Conservation (phyloP, 768 basidiomycete species). For the Mycena epipterygia region DNA sequence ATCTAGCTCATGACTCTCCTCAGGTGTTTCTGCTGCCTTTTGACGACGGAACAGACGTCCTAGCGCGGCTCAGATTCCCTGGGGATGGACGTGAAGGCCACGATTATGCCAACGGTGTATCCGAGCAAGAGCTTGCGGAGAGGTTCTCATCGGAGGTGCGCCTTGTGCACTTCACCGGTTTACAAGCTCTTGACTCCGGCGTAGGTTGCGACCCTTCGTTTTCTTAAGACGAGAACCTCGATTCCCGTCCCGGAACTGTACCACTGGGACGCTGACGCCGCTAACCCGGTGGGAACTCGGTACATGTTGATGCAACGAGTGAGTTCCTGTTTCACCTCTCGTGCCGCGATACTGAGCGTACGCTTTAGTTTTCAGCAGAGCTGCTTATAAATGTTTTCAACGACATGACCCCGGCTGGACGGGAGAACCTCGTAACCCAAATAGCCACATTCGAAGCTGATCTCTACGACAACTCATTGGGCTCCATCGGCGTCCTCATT, state of each 20-base stretch:
- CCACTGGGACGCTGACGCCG: background rate
- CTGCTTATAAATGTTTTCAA: no score
- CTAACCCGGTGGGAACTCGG: background rate
- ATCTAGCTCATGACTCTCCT: background rate
- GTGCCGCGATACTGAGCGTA: background rate
- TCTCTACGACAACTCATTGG: background rate
- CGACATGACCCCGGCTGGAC: background rate
- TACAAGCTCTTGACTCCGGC: no score
- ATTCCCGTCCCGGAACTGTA: background rate
- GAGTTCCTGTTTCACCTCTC: background rate
- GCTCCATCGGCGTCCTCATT: background rate
- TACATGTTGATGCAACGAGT: slow-evolving; percentile 11
- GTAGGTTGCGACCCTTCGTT: background rate
- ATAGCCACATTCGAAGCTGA: background rate
- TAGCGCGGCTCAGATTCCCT: background rate
- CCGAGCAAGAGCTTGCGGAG: background rate
- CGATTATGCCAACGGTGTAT: background rate
- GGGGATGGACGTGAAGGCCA: background rate
- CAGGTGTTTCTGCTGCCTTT: background rate
- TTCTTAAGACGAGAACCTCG: background rate
- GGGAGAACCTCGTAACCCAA: background rate
- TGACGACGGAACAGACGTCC: background rate
- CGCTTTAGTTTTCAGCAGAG: no score
- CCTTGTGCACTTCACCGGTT: no score
- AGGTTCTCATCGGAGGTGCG: background rate